Evolutionary conservation across 2,329 filamentous ascomycete genomes (phyloP), one percentile per base, ranked within the genome.

Genomic region (Knufia petricola): DNA sequence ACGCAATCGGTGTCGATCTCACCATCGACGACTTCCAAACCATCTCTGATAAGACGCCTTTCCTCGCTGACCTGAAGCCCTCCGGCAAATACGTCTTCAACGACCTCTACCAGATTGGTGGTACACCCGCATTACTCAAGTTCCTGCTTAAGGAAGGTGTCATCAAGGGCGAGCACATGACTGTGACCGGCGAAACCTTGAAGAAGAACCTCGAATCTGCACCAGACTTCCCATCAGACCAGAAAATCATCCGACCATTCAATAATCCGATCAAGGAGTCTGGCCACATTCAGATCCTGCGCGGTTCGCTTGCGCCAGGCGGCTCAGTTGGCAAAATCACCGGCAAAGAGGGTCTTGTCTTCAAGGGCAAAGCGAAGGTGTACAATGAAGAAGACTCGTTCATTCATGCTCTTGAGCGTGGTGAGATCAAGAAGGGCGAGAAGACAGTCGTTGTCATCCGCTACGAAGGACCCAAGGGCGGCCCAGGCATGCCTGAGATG

Each of bases 1-100:
- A 90, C 67, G 77, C 82, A 4, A 85, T 87, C 19, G 86, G 85
- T 59, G 76, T 92, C 63, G 85, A 87, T 66, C 77, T 92, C 48
- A 87, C 83, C 40, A 83, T 92, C 51, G 86, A 92, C 58, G 86
- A 92, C 68, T 90, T 90, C 78, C 86, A 92, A 69, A 71, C 76
- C 58, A 84, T 90, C 43, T 87, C 84, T 0, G 82, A 92, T 70
- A 78, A 81, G 42, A 87, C 77, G 15, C 86, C 86, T 19, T 84
- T 88, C 73, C 74, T 92, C 20, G 85, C 86, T 7, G 85, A 92
- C 63, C 72, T 92, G 36, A 89, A 90, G 72, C 86, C 86, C 2
- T 87, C 84, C 3, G 77, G 77, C 48, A 79, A 79, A 61, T 78
- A 77, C 51, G 77, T 80, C 42, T 78, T 79, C 72, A 70, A 73